Conservation (phyloP, 306 rosid species). For the Pyrus communis region DNA sequence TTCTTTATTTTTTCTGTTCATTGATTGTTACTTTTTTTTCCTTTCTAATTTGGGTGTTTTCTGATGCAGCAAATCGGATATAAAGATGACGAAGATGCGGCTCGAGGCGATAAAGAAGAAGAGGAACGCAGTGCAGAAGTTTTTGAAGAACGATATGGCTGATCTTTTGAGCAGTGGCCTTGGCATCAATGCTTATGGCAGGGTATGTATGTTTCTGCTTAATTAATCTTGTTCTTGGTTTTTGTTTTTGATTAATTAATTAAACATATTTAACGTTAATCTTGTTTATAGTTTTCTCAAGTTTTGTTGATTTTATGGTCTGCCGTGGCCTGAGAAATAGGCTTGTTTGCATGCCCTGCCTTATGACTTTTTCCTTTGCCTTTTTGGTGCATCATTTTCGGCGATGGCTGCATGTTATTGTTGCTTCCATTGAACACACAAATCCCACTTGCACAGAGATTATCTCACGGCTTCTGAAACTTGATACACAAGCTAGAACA, state of each 20-base stretch:
- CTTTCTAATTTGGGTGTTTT: slow-evolving; percentile 6
- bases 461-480: neutral
- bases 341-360: neutral
- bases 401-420: neutral
- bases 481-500: neutral
- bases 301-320: neutral
- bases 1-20: neutral
- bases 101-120: slow-evolving; percentile 41
- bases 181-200: slow-evolving; percentile 51
- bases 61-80: slow-evolving; percentile 41
- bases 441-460: neutral
- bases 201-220: slow-evolving; percentile 37
- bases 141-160: slow-evolving; percentile 50
- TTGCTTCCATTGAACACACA: neutral
- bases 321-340: neutral
- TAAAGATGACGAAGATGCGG: slow-evolving; percentile 35
- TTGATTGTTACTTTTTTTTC: slow-evolving; percentile 4
- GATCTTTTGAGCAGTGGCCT: slow-evolving; percentile 56
- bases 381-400: neutral
- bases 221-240: neutral
- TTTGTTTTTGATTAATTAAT: neutral
- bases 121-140: slow-evolving; percentile 42
- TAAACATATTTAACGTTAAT: neutral
- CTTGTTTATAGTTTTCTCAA: neutral
- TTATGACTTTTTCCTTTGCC: neutral